Conservation (phyloP, 2,329 filamentous ascomycete genomes). For the Tolypocladium cylindrosporum region DNA sequence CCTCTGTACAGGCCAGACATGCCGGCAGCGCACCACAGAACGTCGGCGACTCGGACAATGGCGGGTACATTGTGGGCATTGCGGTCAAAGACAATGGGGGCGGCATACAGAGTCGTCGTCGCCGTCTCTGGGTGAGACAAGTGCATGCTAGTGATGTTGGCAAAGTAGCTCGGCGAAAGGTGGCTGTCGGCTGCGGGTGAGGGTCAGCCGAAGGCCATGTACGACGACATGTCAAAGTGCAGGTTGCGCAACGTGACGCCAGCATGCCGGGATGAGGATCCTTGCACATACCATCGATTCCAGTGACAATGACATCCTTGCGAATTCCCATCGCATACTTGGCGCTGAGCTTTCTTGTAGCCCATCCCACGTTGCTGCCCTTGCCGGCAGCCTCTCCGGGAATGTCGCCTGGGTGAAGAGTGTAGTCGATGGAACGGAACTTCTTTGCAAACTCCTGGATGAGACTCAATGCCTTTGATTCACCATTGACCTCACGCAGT, state of each 20-base stretch:
- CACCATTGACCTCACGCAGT: constrained; percentile 50
- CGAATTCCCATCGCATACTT: constrained; percentile 43
- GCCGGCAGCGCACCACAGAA: constrained; percentile 62
- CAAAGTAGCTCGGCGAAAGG: constrained; percentile 58
- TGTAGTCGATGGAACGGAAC: constrained; percentile 58
- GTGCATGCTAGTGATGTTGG: constrained; percentile 54
- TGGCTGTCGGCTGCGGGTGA: constrained; percentile 54
- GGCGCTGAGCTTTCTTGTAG: constrained; percentile 54
- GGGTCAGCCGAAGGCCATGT: neutral
- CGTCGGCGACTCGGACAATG: constrained; percentile 60
- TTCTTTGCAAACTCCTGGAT: constrained; percentile 53
- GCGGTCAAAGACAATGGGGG: constrained; percentile 64
- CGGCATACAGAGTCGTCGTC: constrained; percentile 54
- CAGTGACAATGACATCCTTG: constrained; percentile 57
- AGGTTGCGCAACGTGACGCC: neutral
- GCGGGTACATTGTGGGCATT: constrained; percentile 60
- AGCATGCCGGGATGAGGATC: neutral
- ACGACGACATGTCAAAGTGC: neutral
- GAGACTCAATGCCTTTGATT: constrained; percentile 51
- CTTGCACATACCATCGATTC: constrained; percentile 62
- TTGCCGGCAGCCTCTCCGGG: constrained; percentile 62
- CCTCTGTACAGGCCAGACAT: constrained; percentile 57
- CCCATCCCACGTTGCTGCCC: constrained; percentile 65
- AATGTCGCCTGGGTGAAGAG: constrained; percentile 55
- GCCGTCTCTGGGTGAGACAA: constrained; percentile 48